Evolutionary conservation across 2,329 filamentous ascomycete genomes (phyloP).

Genomic region (Fusarium nisikadoi): DNA sequence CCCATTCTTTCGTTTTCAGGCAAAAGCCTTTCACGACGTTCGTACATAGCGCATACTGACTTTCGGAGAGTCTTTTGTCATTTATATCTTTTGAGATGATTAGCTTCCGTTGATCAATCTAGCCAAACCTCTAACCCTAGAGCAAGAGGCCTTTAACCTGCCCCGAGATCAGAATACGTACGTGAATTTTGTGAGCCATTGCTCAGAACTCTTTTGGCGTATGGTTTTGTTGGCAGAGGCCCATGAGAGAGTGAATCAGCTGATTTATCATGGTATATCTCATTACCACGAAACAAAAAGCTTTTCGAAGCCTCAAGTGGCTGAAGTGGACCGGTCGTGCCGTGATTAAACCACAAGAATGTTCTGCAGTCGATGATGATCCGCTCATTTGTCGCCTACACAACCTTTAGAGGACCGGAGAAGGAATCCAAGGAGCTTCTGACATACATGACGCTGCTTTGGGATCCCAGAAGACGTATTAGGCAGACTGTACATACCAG

Average conservation of each 20-base stretch:
- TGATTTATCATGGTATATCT: neutral
- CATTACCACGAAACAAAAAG: neutral
- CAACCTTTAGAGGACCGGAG: accelerated
- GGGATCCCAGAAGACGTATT: neutral
- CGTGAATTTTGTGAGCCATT: neutral
- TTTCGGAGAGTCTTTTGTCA: neutral
- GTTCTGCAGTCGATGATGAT: neutral
- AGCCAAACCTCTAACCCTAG: accelerated
- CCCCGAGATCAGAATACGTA: accelerated
- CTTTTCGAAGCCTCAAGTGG: neutral
- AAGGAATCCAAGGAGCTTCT: accelerated
- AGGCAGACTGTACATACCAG: neutral
- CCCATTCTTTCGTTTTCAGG: slow-evolving; percentile 17
- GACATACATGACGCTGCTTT: neutral
- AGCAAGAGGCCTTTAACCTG: accelerated
- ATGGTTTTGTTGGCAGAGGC: neutral
- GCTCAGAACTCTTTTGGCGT: accelerated
- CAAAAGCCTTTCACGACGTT: slow-evolving; percentile 1
- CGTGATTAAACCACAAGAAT: neutral
- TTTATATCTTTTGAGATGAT: neutral
- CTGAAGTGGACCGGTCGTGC: neutral
- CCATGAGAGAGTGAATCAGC: accelerated
- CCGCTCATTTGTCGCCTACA: neutral
- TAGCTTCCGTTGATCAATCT: neutral
- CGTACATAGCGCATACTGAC: neutral